Conservation (phyloP, 2,329 filamentous ascomycete genomes). For the Septoria petroselini region DNA sequence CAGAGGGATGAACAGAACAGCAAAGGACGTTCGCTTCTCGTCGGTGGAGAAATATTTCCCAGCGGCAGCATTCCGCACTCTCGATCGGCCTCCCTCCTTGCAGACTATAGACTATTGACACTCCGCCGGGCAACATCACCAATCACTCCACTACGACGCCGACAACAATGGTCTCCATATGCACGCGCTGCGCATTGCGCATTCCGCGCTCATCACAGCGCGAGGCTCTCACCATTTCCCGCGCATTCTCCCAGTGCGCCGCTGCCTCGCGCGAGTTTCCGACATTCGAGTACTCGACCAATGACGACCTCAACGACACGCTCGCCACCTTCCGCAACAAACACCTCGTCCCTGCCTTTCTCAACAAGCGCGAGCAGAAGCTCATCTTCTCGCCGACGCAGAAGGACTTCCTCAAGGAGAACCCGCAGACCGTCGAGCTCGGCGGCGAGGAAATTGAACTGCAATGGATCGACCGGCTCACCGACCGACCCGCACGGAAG, state of each 20-base stretch:
- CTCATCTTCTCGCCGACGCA: slow-evolving; percentile 45
- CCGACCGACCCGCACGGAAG: slow-evolving; percentile 33
- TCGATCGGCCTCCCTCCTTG: too few species aligned
- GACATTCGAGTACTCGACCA: slow-evolving; percentile 42
- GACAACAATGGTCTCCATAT: slow-evolving; percentile 29
- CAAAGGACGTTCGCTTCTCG: too few species aligned
- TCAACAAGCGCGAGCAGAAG: slow-evolving; percentile 42
- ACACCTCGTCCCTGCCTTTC: slow-evolving; percentile 46
- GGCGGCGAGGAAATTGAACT: slow-evolving; percentile 42
- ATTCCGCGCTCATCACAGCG: slow-evolving; percentile 30
- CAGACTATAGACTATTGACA: too few species aligned
- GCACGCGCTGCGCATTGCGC: slow-evolving; percentile 36
- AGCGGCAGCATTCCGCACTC: too few species aligned
- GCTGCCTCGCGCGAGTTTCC: slow-evolving; percentile 35
- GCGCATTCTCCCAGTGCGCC: slow-evolving; percentile 31
- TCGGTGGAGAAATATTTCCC: too few species aligned
- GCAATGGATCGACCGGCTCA: slow-evolving; percentile 34
- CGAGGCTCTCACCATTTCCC: slow-evolving; percentile 17
- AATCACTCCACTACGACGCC: too few species aligned
- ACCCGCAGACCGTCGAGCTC: slow-evolving; percentile 44
- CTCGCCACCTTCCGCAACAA: slow-evolving; percentile 44
- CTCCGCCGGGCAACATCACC: too few species aligned
- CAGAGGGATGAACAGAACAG: too few species aligned
- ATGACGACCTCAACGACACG: slow-evolving; percentile 42
- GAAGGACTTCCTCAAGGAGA: slow-evolving; percentile 43